A percentile compares a stretch with the other conserved stretches of the same genome.
Conservation (phyloP, 805 yeast species). For the Ogataea pini region DNA sequence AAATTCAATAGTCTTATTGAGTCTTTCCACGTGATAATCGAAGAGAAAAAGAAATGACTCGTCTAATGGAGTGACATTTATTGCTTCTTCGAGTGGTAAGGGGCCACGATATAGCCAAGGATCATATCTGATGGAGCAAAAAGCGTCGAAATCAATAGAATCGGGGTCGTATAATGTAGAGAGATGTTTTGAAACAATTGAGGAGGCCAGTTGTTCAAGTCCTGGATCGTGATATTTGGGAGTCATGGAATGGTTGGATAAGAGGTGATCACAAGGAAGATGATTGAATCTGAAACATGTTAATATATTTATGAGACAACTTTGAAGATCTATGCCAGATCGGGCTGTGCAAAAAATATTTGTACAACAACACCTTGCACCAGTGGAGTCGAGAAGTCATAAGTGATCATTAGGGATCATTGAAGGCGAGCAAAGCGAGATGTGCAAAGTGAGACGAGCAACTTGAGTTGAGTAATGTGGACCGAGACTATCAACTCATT, state of each 20-base stretch:
- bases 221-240: background rate
- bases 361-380: background rate
- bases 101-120: constrained; percentile 48
- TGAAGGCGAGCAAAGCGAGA: too few relatives aligned
- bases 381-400: background rate
- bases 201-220: constrained; percentile 9
- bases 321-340: too few relatives aligned
- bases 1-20: constrained; percentile 52
- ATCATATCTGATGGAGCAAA: constrained; percentile 77
- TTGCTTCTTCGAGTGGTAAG: constrained; percentile 26
- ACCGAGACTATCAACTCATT: too few relatives aligned
- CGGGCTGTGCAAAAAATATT: too few relatives aligned
- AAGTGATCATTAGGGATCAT: too few relatives aligned
- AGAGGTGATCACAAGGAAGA: background rate
- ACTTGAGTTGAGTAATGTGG: too few relatives aligned
- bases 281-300: background rate
- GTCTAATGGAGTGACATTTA: constrained; percentile 27
- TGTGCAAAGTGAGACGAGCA: too few relatives aligned
- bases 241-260: background rate
- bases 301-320: too few relatives aligned
- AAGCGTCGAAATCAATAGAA: constrained; percentile 46
- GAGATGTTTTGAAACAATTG: constrained; percentile 13
- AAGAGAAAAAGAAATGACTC: constrained; percentile 56
- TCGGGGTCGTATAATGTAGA: constrained; percentile 19
- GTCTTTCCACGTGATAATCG: constrained; percentile 61